phyloP scores from a whole-genome alignment of 2,329 filamentous ascomycete genomes.

The Erysiphe pulchra region DNA sequence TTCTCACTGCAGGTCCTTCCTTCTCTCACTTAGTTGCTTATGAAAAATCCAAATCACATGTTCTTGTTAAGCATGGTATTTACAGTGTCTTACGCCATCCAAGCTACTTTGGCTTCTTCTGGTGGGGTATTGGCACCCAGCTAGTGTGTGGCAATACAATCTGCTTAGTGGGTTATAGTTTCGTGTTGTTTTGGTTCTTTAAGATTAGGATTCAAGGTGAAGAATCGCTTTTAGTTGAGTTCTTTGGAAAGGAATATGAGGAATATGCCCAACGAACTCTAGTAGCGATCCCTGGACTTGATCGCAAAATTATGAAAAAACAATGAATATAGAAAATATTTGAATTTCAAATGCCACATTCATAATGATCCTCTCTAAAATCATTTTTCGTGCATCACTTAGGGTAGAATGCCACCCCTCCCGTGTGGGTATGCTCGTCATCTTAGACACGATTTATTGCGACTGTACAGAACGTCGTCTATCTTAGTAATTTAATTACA shows the following conservation, averaged over 20 bases:
- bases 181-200: conserved; percentile 75
- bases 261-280: conserved; percentile 44
- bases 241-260: conserved; percentile 67
- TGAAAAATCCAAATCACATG: conserved; percentile 39
- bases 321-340: too few species aligned
- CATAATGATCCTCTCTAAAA: too few species aligned
- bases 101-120: conserved; percentile 95
- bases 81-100: conserved; percentile 62
- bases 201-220: conserved; percentile 47
- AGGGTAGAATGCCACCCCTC: too few species aligned
- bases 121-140: conserved; percentile 93
- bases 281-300: conserved; percentile 43
- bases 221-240: conserved; percentile 49
- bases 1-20: conserved; percentile 67
- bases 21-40: conserved; percentile 79
- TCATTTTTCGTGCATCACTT: too few species aligned
- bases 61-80: conserved; percentile 59
- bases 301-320: neutral
- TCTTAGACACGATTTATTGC: too few species aligned
- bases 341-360: too few species aligned
- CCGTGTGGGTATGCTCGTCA: too few species aligned
- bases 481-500: too few species aligned
- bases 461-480: too few species aligned
- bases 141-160: conserved; percentile 63
- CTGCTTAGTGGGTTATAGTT: conserved; percentile 47